Base-by-base conservation (phyloP, 1,284 basidiomycete species). In the Agroathelia rolfsii region DNA sequence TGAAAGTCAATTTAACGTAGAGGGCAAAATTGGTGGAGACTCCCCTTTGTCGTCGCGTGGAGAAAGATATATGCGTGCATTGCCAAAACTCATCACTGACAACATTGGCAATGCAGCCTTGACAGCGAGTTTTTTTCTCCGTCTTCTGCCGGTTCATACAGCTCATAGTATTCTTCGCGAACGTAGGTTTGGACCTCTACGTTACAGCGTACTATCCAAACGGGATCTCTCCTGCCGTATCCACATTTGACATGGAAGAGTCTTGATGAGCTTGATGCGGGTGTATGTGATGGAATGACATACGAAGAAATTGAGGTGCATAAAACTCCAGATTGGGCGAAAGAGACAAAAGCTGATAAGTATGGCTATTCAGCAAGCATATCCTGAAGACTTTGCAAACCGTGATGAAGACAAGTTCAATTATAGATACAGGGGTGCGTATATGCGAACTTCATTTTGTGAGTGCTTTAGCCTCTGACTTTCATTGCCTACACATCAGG, bases 321-420 rank as follows among this genome's bases (percentile, higher is more conserved):
- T 49, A 23, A 16, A 28, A n/a, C n/a, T n/a, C n/a, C n/a, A n/a
- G n/a, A n/a, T n/a, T n/a, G n/a, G n/a, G n/a, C n/a, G n/a, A n/a
- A n/a, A n/a, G n/a, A n/a, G n/a, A n/a, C n/a, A n/a, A n/a, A n/a
- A n/a, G n/a, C n/a, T n/a, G n/a, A n/a, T n/a, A n/a, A n/a, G n/a
- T n/a, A 1, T 35, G n/a, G 6, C 16, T 11, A 3, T 17, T 30
- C 32, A 93, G 84, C 74, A 80, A 65, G 79, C 79, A 32, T 98
- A 97, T 53, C 95, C 95, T 0, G 95, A 99, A 44, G 95, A 99
- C 57, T 97, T 94, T 53, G 93, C 90, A n/a, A 90, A 89, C 50
- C 77, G 95, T 16, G 95, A 98, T 50, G 92, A 98, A 35, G 95
- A 99, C 65, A 99, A 99, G 59, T 99, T 96, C 62, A 98, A 98